Evolutionary conservation across 768 basidiomycete species (phyloP).

Genomic region (Fomitopsis serialis): DNA sequence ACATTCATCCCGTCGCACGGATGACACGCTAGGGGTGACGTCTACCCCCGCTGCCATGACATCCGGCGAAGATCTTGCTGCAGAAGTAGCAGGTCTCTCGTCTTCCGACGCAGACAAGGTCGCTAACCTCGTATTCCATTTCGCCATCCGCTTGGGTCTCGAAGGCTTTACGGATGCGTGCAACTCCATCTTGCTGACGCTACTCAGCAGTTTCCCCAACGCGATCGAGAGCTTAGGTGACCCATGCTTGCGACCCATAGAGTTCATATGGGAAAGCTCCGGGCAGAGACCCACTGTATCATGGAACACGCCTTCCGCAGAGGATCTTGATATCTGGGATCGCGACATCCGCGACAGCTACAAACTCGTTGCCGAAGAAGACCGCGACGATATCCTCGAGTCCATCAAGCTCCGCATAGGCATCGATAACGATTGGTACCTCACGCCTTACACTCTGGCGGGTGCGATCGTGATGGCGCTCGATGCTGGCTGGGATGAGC

Average conservation of each 20-base stretch:
- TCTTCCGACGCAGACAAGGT: too few species aligned
- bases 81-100: too few species aligned
- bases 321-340: background rate
- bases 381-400: background rate
- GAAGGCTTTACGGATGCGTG: background rate
- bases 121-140: background rate
- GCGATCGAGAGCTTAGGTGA: background rate
- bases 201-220: background rate
- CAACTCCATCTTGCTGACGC: background rate
- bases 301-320: background rate
- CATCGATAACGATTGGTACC: background rate
- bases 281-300: background rate
- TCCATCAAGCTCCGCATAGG: background rate
- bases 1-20: too few species aligned
- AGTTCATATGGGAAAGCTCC: background rate
- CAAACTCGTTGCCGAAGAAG: background rate
- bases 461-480: too few species aligned
- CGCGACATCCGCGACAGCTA: background rate
- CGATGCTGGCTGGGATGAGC: too few species aligned
- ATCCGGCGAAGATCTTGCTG: too few species aligned
- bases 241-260: background rate
- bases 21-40: too few species aligned
- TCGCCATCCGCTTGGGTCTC: background rate
- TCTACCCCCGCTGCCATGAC: too few species aligned
- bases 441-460: too few species aligned